A percentile compares a stretch with the other conserved stretches of the same genome.
These are phyloP conservation scores for Trypanosoma melophagium DNA, from an alignment of 208 protist species.

Conservation along the genomic window DNA sequence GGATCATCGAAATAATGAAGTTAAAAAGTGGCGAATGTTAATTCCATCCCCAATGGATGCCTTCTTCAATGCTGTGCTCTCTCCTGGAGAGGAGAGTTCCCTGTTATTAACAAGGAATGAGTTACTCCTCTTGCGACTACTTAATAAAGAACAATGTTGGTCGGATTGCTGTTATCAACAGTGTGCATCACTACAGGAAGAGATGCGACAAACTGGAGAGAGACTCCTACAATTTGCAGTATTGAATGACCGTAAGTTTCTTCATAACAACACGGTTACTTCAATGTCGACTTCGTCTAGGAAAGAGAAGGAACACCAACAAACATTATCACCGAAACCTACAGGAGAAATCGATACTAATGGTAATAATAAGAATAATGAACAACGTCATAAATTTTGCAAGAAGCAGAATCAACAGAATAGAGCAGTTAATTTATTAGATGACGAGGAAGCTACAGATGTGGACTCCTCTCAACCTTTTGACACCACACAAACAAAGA, in stretches of 20 bases:
- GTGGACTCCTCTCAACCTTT: too few relatives aligned
- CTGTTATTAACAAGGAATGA: slow-evolving; percentile 20
- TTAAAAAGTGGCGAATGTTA: slow-evolving; percentile 9
- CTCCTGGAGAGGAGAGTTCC: neutral
- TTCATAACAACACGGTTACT: neutral
- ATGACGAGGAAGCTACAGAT: too few relatives aligned
- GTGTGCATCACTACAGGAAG: slow-evolving; percentile 30
- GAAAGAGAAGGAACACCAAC: neutral
- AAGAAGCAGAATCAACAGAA: too few relatives aligned
- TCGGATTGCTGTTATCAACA: slow-evolving; percentile 31
- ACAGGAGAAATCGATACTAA: neutral
- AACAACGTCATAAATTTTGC: neutral
- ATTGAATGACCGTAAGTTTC: neutral
- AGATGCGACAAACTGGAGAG: slow-evolving; percentile 26
- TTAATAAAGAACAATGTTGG: slow-evolving; percentile 31
- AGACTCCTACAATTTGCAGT: slow-evolving; percentile 9
- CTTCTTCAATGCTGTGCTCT: slow-evolving; percentile 21
- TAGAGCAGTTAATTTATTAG: too few relatives aligned
- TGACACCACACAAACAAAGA: too few relatives aligned
- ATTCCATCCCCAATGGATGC: slow-evolving; percentile 30
- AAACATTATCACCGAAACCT: neutral
- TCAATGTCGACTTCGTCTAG: neutral
- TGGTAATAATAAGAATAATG: neutral
- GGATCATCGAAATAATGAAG: too few relatives aligned
- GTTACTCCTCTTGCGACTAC: slow-evolving; percentile 26